Base-by-base conservation (phyloP, 306 rosid genomes). In the Trichosanthes truncata region DNA sequence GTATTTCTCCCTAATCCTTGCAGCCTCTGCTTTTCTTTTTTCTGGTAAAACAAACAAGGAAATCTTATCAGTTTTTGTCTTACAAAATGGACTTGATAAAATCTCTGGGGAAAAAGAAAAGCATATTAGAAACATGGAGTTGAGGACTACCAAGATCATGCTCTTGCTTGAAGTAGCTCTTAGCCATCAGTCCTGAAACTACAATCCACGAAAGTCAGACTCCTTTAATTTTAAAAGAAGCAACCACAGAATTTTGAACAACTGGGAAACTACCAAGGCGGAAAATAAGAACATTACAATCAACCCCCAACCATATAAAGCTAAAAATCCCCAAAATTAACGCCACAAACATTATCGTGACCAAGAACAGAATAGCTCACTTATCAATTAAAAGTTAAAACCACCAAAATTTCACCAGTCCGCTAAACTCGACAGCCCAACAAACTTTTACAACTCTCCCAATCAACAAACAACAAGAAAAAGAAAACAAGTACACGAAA, bases 101-200 rank as follows among this genome's bases (percentile, higher is more conserved):
- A 79, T 14, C 75, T 21, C 46, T 75, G 74, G 78, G 17, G 51
- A 36, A 57, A 77, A 21, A 41, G 31, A 41, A 35, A 41, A 57
- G 9, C 41, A 46, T 43, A 43, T 48, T 29, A 7, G 20, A 63
- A 33, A 13, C 49, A 6, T 38, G 41, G 45, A 41, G 40, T 21
- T 46, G 52, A 18, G 78, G 80, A 25, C 43, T 85, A 93, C 98
- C 98, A 83, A 93, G 90, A 88, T 93, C 98, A 82, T 93, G 96
- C 83, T 93, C 98, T 87, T 92, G 97, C 89, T 93, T 93, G 94
- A 93, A 93, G 87, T 90, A 93, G 81, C 98, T 92, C 91, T 81
- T 93, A 66, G 97, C 93, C 98, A 93, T 93, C 67, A 74, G 78
- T 45, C 86, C 91, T 92, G 92, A 52, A 88, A 88, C 71, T 68